Evolutionary conservation across 1,139 yeast species (phyloP).

Genomic region (Yueomyces sp.): DNA sequence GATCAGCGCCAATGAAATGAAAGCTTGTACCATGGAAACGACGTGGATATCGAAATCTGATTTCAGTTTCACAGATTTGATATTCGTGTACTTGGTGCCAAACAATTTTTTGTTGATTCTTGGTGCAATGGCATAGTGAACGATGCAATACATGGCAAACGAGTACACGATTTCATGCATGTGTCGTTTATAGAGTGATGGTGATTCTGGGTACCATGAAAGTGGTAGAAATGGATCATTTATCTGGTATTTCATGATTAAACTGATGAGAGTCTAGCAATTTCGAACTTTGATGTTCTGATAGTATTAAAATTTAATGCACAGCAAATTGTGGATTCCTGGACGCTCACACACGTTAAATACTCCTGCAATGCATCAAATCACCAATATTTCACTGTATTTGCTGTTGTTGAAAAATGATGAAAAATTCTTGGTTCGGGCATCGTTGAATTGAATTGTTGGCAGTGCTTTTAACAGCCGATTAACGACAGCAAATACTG

Average conservation of each 20-base stretch:
- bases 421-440: too few species aligned
- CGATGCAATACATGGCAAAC: conserved; percentile 31
- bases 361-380: too few species aligned
- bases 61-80: conserved; percentile 32
- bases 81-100: conserved; percentile 36
- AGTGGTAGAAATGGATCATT: conserved; percentile 19
- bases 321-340: too few species aligned
- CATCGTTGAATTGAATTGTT: too few species aligned
- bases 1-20: conserved; percentile 42
- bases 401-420: too few species aligned
- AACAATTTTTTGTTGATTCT: conserved; percentile 33
- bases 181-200: conserved; percentile 28
- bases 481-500: too few species aligned
- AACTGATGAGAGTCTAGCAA: too few species aligned
- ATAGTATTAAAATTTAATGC: too few species aligned
- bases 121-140: conserved; percentile 32
- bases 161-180: conserved; percentile 40
- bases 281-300: too few species aligned
- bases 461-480: too few species aligned
- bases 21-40: conserved; percentile 68
- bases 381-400: too few species aligned
- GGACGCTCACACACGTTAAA: too few species aligned
- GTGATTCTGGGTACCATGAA: conserved; percentile 20
- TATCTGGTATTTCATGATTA: neutral
- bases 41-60: conserved; percentile 76